phyloP scores from a whole-genome alignment of 1,284 basidiomycete genomes.

The Irpex sp. region DNA sequence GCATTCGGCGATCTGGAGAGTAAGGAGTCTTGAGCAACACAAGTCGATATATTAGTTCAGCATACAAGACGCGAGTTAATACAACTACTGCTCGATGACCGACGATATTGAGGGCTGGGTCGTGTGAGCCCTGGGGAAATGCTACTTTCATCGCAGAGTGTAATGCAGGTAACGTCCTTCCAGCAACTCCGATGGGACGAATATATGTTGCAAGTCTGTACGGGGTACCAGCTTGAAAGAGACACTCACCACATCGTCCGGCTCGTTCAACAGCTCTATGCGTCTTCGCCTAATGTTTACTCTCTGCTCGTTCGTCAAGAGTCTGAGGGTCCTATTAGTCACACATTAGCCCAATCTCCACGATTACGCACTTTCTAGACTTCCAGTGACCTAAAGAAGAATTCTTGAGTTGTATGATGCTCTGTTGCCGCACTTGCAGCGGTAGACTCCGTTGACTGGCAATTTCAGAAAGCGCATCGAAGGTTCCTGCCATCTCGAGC shows the following conservation, averaged over 20 bases:
- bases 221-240: too few relatives aligned
- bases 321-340: conserved; percentile 33
- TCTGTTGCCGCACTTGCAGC: conserved; percentile 64
- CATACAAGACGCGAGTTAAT: background rate
- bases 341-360: background rate
- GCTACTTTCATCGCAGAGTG: background rate
- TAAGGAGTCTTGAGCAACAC: background rate
- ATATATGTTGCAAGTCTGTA: too few relatives aligned
- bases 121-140: too few relatives aligned
- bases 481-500: conserved; percentile 63
- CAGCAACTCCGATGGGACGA: too few relatives aligned
- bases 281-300: conserved; percentile 54
- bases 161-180: too few relatives aligned
- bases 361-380: conserved; percentile 57
- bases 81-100: background rate
- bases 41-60: background rate
- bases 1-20: conserved; percentile 62
- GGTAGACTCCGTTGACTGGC: conserved; percentile 56
- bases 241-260: conserved; percentile 61
- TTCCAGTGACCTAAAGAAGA: conserved; percentile 63
- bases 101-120: too few relatives aligned
- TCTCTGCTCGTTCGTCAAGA: conserved; percentile 64
- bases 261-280: conserved; percentile 63
- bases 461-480: conserved; percentile 69
- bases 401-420: conserved; percentile 84